phyloP scores from a whole-genome alignment of 768 basidiomycete genomes.

The Termitomyces bulborhizus region DNA sequence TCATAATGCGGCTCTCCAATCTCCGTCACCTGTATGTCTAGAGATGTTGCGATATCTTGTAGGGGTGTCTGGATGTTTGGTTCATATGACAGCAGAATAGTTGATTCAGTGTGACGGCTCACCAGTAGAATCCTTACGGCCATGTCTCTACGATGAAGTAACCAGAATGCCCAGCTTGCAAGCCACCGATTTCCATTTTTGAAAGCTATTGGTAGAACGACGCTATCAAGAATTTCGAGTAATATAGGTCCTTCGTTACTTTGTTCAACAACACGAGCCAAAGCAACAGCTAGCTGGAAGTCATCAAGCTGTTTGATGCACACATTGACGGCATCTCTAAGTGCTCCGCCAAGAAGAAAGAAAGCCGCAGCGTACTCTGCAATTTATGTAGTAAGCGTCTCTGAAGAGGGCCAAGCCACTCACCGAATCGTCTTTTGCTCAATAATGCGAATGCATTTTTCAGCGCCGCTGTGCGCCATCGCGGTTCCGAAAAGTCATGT shows the following conservation, averaged over 20 bases:
- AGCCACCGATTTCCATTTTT: constrained; percentile 87
- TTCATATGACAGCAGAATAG: not conserved
- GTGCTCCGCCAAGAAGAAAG: constrained; percentile 83
- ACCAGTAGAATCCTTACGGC: constrained; percentile 89
- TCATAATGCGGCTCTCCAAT: constrained; percentile 89
- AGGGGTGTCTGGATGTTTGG: constrained; percentile 55
- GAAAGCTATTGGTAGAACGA: constrained; percentile 82
- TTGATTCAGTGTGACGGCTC: constrained; percentile 21
- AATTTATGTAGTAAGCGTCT: not conserved
- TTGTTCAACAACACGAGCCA: constrained; percentile 82
- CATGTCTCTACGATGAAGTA: constrained; percentile 79
- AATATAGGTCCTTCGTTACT: constrained; percentile 78
- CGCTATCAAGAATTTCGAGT: constrained; percentile 59
- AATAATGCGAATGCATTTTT: constrained; percentile 96
- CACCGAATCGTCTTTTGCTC: constrained; percentile 88
- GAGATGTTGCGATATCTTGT: constrained; percentile 57
- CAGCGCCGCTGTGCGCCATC: constrained; percentile 89
- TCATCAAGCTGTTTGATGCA: constrained; percentile 85
- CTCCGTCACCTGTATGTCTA: constrained; percentile 48
- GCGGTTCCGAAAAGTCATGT: constrained; percentile 78
- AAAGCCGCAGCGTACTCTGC: constrained; percentile 98
- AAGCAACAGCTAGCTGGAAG: constrained; percentile 83
- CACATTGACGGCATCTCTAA: constrained; percentile 89
- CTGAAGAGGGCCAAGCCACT: constrained; percentile 18
- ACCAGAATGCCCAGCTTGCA: constrained; percentile 95